Evolutionary conservation across 2,329 filamentous ascomycete genomes (phyloP).

Genomic region (Aspergillus neotritici): DNA sequence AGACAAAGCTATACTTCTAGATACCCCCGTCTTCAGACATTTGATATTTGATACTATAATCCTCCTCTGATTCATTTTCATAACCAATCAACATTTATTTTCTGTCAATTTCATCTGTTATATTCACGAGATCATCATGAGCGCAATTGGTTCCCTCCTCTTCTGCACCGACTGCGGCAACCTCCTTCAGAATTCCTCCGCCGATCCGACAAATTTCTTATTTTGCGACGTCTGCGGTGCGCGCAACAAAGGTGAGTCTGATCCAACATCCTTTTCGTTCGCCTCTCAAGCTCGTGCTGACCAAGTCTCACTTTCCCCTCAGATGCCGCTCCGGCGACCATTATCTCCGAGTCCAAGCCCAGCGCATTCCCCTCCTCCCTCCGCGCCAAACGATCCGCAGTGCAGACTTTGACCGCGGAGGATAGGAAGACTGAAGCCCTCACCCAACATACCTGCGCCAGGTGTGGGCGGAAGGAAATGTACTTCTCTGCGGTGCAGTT

Average conservation of each 20-base stretch:
- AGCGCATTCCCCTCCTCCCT: constrained; percentile 87
- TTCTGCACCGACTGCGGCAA: constrained; percentile 94
- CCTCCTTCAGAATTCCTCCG: constrained; percentile 73
- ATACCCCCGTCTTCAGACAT: too few relatives aligned
- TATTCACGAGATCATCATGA: constrained; percentile 54
- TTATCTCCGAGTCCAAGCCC: constrained; percentile 78
- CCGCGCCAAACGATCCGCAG: constrained; percentile 76
- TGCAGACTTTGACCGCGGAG: constrained; percentile 72
- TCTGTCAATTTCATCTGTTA: background rate
- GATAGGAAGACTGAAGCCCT: constrained; percentile 69
- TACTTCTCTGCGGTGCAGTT: constrained; percentile 80
- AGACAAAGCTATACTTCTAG: too few relatives aligned
- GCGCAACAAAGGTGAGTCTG: constrained; percentile 66
- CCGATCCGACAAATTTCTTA: constrained; percentile 67
- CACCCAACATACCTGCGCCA: constrained; percentile 65
- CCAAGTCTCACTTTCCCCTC: constrained; percentile 5
- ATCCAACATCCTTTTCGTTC: background rate
- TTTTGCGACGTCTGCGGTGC: constrained; percentile 81
- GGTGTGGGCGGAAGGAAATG: constrained; percentile 77
- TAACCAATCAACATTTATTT: background rate
- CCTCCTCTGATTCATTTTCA: background rate
- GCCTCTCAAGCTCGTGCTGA: constrained; percentile 13
- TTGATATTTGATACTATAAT: background rate
- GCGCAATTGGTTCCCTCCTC: constrained; percentile 80
- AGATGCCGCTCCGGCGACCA: constrained; percentile 71